phyloP scores from a whole-genome alignment of 2,329 filamentous ascomycete species.

The Cladosporium phlei region DNA sequence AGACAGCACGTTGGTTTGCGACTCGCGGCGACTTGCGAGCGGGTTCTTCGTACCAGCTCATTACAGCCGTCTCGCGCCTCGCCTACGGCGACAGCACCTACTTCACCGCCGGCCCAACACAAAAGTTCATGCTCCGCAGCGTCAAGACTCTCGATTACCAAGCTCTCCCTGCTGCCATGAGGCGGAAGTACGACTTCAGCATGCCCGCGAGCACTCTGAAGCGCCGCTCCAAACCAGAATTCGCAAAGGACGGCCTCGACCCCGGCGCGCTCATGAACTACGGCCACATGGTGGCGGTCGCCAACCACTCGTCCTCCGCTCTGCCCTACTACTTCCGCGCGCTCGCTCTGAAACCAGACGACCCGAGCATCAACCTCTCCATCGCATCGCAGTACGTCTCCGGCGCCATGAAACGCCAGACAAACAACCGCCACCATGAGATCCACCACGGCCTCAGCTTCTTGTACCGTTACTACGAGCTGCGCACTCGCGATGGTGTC shows the following conservation, averaged over 20 bases:
- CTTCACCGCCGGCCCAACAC: slow-evolving; percentile 75
- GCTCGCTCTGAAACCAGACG: slow-evolving; percentile 64
- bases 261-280: slow-evolving; percentile 81
- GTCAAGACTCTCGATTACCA: slow-evolving; percentile 81
- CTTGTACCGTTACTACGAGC: slow-evolving; percentile 66
- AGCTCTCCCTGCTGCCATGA: slow-evolving; percentile 51
- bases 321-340: slow-evolving; percentile 77
- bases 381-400: slow-evolving; percentile 83
- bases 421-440: slow-evolving; percentile 83
- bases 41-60: slow-evolving; percentile 79
- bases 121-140: slow-evolving; percentile 87
- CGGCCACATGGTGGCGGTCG: slow-evolving; percentile 80
- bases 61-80: slow-evolving; percentile 70
- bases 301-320: slow-evolving; percentile 76
- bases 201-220: slow-evolving; percentile 36
- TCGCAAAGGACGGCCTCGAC: slow-evolving; percentile 53
- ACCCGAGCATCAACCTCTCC: slow-evolving; percentile 73
- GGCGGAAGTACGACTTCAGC: slow-evolving; percentile 39
- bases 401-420: slow-evolving; percentile 81
- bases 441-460: slow-evolving; percentile 82
- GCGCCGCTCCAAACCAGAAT: slow-evolving; percentile 22
- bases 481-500: slow-evolving; percentile 41
- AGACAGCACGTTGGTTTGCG: slow-evolving; percentile 77
- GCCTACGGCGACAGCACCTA: slow-evolving; percentile 68
- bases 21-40: slow-evolving; percentile 64